Evolutionary conservation across 179 eudicot genomes (phyloP), one percentile per base, ranked within the genome.

Genomic region (Pouteria campechiana): DNA sequence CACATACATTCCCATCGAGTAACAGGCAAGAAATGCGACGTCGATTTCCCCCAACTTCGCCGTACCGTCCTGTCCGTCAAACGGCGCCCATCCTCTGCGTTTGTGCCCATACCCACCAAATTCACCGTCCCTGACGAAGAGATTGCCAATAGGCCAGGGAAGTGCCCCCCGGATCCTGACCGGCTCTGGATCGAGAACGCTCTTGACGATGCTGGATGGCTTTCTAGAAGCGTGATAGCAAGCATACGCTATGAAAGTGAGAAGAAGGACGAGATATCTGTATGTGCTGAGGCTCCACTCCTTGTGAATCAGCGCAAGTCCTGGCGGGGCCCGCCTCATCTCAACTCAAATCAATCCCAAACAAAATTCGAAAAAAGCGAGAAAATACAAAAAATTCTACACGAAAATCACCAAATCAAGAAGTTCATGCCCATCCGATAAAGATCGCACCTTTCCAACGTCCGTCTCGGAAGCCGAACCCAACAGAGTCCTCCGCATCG

Each of bases 201-300:
- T 89, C 63, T 89, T 89, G 11, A 89, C 95, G 29, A 89, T 82
- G 60, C 97, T 81, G 52, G 81, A 81, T 19, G 97, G 95, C 57
- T 89, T 89, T 40, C 97, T 74, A 2, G 97, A 85, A 55, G 97
- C 97, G 43, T 89, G 97, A 57, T 89, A 89, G 35, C 83, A 65
- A 23, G 93, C 32, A 38, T 89, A 89, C 0, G 97, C 97, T 17
- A 89, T 54, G 25, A 89, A 89, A 13, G 97, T 89, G 11, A 89
- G 48, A 17, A 81, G 32, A 57, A 89, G 57, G 48, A 89, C 77
- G 22, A 75, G 57, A 44, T 79, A 68, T 61, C 87, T 63, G 52
- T 86, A 89, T n/a, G 86, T 72, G 7, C 30, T 31, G 13, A 78
- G 32, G 43, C 78, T 76, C 90, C 93, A 86, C 60, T 89, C 86